Conservation (phyloP, 495 filamentous ascomycete genomes). For the Tricharina praecox region DNA sequence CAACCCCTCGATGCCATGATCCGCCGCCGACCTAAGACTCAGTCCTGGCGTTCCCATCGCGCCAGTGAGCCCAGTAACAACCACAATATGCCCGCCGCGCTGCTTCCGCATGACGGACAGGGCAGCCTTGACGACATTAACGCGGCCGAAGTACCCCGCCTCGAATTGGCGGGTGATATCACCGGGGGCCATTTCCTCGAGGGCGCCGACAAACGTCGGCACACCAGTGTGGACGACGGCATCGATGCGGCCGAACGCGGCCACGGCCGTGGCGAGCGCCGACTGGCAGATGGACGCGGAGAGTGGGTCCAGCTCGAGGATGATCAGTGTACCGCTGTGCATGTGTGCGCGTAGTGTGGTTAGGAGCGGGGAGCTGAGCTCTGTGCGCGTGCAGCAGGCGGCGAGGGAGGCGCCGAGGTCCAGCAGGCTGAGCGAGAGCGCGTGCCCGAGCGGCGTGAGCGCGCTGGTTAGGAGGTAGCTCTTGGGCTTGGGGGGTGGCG, state of each 20-base stretch:
- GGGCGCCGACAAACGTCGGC: conserved; percentile 39
- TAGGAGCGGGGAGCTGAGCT: conserved; percentile 30
- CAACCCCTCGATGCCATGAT: conserved; percentile 94
- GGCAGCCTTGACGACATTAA: conserved; percentile 86
- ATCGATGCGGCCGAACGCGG: conserved; percentile 71
- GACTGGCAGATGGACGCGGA: conserved; percentile 41
- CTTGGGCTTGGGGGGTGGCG: neutral
- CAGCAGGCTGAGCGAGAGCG: conserved; percentile 49
- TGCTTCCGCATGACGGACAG: conserved; percentile 65
- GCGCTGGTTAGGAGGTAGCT: conserved; percentile 75
- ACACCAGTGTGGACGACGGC: conserved; percentile 42
- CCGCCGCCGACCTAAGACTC: conserved; percentile 75
- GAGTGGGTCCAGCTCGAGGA: conserved; percentile 41
- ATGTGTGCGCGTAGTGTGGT: neutral
- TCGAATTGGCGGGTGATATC: conserved; percentile 81
- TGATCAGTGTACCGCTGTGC: conserved; percentile 33
- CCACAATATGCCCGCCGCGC: conserved; percentile 71
- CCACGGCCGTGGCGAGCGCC: conserved; percentile 68
- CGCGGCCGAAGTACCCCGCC: conserved; percentile 78
- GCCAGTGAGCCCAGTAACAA: conserved; percentile 75
- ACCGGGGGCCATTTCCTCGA: conserved; percentile 71
- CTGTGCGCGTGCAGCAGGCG: conserved; percentile 52
- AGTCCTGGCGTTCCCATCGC: conserved; percentile 87
- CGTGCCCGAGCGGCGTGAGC: conserved; percentile 59
- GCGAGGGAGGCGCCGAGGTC: conserved; percentile 71